Percentiles rank a stretch among this genome's conserved stretches.
Evolutionary conservation across 148 eudicot species (phyloP).

Genomic region (Beta vulgaris): DNA sequence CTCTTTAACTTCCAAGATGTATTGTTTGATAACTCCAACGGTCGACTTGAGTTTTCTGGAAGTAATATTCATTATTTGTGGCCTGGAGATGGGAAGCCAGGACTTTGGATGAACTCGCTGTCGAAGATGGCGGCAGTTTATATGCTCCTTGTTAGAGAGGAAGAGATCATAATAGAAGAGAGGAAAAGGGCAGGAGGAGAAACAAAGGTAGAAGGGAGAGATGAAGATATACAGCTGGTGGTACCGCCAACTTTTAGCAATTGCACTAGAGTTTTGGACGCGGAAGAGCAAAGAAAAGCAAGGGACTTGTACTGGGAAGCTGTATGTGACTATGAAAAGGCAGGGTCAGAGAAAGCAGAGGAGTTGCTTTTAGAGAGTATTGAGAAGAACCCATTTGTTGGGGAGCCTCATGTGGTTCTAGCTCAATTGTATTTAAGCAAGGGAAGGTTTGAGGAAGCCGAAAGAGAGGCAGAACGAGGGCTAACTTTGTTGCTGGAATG

Average conservation of each 20-base stretch:
- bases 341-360: conserved; percentile 43
- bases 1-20: conserved; percentile 69
- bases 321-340: conserved; percentile 43
- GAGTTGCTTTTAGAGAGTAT: conserved; percentile 48
- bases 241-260: conserved; percentile 72
- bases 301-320: conserved; percentile 90
- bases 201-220: not conserved
- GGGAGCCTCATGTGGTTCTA: conserved; percentile 81
- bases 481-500: conserved; percentile 62
- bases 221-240: conserved; percentile 47
- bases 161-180: conserved; percentile 44
- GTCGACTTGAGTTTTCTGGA: conserved; percentile 59
- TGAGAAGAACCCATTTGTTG: conserved; percentile 78
- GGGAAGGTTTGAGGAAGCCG: conserved; percentile 73
- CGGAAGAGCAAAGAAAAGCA: conserved; percentile 54
- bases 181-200: conserved; percentile 10
- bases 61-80: conserved; percentile 48
- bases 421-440: conserved; percentile 56
- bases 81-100: conserved; percentile 97
- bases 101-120: conserved; percentile 74
- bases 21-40: conserved; percentile 61
- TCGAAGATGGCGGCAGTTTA: conserved; percentile 88
- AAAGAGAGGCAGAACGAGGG: conserved; percentile 57
- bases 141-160: conserved; percentile 62
- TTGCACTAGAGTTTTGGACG: conserved; percentile 58